These are phyloP conservation scores for Schizochytrium sp. DNA, from an alignment of 108 stramenopile species.

Conservation along the genomic window DNA sequence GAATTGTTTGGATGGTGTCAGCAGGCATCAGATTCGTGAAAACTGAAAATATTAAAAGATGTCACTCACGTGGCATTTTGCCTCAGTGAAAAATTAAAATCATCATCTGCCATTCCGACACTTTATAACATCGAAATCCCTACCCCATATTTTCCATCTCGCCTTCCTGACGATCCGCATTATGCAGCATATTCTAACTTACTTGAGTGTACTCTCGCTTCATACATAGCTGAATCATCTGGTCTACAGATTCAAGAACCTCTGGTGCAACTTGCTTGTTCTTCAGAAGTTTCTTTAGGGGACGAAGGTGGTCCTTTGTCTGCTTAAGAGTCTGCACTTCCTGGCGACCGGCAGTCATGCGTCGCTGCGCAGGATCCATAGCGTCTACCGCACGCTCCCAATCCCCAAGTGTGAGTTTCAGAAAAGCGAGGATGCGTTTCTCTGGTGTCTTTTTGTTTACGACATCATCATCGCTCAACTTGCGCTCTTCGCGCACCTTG, in stretches of 20 bases:
- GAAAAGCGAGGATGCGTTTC: conserved; percentile 16
- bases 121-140: background rate
- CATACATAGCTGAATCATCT: conserved; percentile 12
- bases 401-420: background rate
- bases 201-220: conserved; percentile 39
- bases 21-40: conserved; percentile 49
- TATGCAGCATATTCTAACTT: background rate
- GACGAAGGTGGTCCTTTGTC: conserved; percentile 6
- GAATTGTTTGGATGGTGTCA: background rate
- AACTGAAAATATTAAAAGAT: conserved; percentile 9
- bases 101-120: background rate
- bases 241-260: conserved; percentile 14
- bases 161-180: background rate
- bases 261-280: conserved; percentile 24
- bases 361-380: background rate
- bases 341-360: background rate
- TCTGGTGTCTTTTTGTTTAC: conserved; percentile 8
- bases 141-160: background rate
- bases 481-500: background rate
- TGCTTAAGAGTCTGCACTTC: conserved; percentile 23
- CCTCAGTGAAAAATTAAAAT: background rate
- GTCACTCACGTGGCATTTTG: background rate
- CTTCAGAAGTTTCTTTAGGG: conserved; percentile 32
- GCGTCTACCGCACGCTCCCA: background rate
- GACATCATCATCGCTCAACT: background rate